phyloP scores from a whole-genome alignment of 2,329 filamentous ascomycete genomes.

The Fusarium tricinctum region DNA sequence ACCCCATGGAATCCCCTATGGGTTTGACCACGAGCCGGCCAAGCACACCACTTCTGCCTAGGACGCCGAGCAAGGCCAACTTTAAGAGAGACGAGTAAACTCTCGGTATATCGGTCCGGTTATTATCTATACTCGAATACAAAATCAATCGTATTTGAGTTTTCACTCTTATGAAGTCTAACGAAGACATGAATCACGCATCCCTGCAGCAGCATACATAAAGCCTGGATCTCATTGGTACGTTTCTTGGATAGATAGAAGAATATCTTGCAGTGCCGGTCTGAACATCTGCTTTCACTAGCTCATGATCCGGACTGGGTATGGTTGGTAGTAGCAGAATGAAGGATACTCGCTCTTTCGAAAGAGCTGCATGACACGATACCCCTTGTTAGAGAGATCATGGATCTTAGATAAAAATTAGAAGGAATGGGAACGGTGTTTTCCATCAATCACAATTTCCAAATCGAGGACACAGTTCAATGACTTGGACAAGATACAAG shows the following conservation, averaged over 20 bases:
- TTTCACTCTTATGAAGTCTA: constrained; percentile 39
- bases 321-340: constrained; percentile 23
- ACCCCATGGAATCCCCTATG: constrained; percentile 59
- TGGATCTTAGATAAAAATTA: constrained; percentile 29
- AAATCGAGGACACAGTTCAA: background rate
- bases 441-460: background rate
- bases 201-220: constrained; percentile 37
- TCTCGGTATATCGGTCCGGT: constrained; percentile 1
- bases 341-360: constrained; percentile 17
- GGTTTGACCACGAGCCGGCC: constrained; percentile 64
- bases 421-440: constrained; percentile 2
- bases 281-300: constrained; percentile 11
- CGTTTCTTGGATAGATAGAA: constrained; percentile 43
- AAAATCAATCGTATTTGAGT: constrained; percentile 24
- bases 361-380: constrained; percentile 23
- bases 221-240: constrained; percentile 39
- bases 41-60: constrained; percentile 60
- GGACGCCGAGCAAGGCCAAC: constrained; percentile 56
- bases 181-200: constrained; percentile 40
- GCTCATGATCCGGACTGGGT: constrained; percentile 3
- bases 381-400: constrained; percentile 23
- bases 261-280: constrained; percentile 10
- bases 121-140: constrained; percentile 21
- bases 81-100: constrained; percentile 57
- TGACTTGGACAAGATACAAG: constrained; percentile 34